A percentile compares a stretch with the other conserved stretches of the same genome.
Evolutionary conservation across 306 rosid species (phyloP).

Genomic region (Vigna hirtella): DNA sequence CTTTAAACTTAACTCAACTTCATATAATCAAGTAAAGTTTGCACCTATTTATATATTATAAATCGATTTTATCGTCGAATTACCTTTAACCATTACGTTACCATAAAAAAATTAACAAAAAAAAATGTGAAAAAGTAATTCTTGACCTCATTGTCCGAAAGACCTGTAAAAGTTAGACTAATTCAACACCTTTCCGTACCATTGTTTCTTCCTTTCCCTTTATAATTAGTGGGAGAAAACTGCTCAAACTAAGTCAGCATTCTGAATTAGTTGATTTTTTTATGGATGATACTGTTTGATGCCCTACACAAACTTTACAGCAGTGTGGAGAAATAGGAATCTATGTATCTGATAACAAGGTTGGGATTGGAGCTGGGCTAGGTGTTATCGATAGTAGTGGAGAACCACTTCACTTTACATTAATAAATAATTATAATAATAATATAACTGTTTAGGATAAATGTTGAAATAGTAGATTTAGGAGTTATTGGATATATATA

Average conservation of each 20-base stretch:
- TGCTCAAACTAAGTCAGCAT: neutral
- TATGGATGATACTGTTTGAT: neutral
- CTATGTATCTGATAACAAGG: neutral
- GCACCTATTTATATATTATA: too few species aligned
- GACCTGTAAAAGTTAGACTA: neutral
- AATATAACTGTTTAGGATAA: neutral
- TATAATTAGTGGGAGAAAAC: neutral
- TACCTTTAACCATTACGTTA: too few species aligned
- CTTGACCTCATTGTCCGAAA: too few species aligned
- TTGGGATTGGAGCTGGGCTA: neutral
- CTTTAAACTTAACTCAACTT: too few species aligned
- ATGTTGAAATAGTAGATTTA: constrained; percentile 15
- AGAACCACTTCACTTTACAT: neutral
- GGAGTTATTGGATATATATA: neutral
- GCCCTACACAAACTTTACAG: constrained; percentile 20
- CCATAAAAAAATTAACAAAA: too few species aligned
- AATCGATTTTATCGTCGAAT: too few species aligned
- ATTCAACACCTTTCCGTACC: too few species aligned
- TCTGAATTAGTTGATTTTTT: too few species aligned
- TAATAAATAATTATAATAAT: neutral
- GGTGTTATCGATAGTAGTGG: neutral
- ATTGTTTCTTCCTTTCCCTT: neutral
- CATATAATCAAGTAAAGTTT: too few species aligned
- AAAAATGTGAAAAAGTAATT: too few species aligned
- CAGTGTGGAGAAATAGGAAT: neutral